These are phyloP conservation scores for Phyllosticta citribraziliensis DNA, from an alignment of 2,329 filamentous ascomycete species.

Conservation along the genomic window DNA sequence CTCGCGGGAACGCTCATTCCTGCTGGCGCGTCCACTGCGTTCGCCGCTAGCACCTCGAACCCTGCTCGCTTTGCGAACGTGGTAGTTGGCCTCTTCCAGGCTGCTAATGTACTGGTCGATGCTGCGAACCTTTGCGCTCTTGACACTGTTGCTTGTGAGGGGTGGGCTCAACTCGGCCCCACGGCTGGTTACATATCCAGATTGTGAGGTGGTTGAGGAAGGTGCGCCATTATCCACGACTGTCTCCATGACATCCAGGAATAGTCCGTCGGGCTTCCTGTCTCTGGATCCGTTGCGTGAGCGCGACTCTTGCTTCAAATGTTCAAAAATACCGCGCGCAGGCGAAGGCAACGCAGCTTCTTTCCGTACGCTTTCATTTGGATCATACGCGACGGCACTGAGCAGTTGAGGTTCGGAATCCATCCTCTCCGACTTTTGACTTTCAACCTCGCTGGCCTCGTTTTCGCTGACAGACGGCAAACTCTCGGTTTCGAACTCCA, in stretches of 20 bases:
- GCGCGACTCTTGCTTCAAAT: constrained; percentile 49
- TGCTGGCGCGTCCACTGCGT: background rate
- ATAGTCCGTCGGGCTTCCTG: constrained; percentile 66
- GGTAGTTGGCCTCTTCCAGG: constrained; percentile 64
- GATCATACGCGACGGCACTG: constrained; percentile 26
- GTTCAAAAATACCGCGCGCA: constrained; percentile 52
- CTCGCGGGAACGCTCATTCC: constrained; percentile 8
- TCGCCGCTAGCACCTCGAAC: constrained; percentile 36
- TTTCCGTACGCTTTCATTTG: constrained; percentile 16
- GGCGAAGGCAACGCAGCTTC: constrained; percentile 57
- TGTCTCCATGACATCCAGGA: constrained; percentile 36
- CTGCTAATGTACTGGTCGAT: constrained; percentile 81
- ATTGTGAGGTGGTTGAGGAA: constrained; percentile 17
- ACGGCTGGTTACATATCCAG: constrained; percentile 14
- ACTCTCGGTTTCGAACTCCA: background rate
- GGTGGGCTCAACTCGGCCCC: constrained; percentile 44
- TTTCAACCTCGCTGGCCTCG: background rate
- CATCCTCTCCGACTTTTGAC: background rate
- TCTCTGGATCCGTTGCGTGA: constrained; percentile 64
- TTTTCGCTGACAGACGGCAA: background rate
- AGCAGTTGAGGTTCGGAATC: constrained; percentile 21
- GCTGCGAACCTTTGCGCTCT: constrained; percentile 52
- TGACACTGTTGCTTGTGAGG: constrained; percentile 38
- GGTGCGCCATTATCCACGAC: constrained; percentile 23
- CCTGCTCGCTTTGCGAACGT: constrained; percentile 30